Evolutionary conservation across 1,139 yeast genomes (phyloP).

Genomic region (Yamadazyma mexicana): DNA sequence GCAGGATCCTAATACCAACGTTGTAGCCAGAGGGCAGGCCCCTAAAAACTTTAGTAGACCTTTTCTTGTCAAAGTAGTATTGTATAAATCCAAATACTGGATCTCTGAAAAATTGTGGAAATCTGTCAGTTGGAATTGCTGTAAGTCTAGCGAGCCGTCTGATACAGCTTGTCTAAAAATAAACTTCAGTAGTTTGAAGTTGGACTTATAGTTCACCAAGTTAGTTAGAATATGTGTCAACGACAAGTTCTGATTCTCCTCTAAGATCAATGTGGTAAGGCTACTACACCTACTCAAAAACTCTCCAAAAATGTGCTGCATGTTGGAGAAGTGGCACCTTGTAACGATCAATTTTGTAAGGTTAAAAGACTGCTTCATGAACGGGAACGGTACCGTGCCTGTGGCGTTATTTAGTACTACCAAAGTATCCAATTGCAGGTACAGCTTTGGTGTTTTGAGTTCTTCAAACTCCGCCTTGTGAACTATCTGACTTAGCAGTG

Average conservation of each 20-base stretch:
- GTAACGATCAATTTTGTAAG: constrained; percentile 28
- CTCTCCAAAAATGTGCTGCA: constrained; percentile 29
- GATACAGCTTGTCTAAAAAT: constrained; percentile 29
- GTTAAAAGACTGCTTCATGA: constrained; percentile 20
- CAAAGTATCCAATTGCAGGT: constrained; percentile 10
- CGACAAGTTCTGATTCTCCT: constrained; percentile 33
- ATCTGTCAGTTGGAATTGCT: constrained; percentile 25
- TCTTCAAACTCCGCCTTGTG: constrained; percentile 11
- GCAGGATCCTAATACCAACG: constrained; percentile 33
- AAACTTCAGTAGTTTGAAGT: constrained; percentile 26
- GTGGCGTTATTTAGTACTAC: constrained; percentile 29
- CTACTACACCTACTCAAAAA: constrained; percentile 23
- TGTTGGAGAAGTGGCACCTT: constrained; percentile 31
- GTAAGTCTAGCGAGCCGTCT: constrained; percentile 20
- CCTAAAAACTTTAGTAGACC: constrained; percentile 33
- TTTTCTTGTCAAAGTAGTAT: constrained; percentile 30
- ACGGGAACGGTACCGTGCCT: constrained; percentile 14
- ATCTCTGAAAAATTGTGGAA: constrained; percentile 26
- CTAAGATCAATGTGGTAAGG: constrained; percentile 28
- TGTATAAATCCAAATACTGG: constrained; percentile 34
- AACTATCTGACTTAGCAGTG: constrained; percentile 2
- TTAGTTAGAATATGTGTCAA: constrained; percentile 31
- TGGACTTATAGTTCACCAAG: constrained; percentile 30
- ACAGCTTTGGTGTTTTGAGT: constrained; percentile 2
- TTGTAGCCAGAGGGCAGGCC: constrained; percentile 18